These are phyloP conservation scores for Takashimella koratensis DNA, from an alignment of 1,284 basidiomycete genomes.

Conservation along the genomic window DNA sequence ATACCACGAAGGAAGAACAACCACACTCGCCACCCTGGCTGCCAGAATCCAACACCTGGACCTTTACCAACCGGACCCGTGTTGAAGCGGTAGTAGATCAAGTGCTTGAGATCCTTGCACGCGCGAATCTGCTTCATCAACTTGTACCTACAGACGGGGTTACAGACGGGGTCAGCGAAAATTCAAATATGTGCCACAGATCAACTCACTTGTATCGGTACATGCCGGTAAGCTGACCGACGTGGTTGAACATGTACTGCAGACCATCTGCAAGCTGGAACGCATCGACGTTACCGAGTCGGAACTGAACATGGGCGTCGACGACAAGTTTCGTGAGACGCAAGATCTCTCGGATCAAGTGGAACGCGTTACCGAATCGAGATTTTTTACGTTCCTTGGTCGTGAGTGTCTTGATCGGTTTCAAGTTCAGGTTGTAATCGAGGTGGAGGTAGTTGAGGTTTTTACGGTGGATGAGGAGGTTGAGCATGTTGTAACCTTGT, in stretches of 20 bases:
- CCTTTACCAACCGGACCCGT: constrained; percentile 99
- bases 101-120: constrained; percentile 98
- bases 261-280: constrained; percentile 99
- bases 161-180: background rate
- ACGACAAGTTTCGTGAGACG: constrained; percentile 97
- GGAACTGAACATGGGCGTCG: constrained; percentile 97
- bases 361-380: constrained; percentile 97
- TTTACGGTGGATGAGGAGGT: constrained; percentile 98
- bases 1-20: constrained; percentile 99
- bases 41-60: constrained; percentile 99
- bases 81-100: constrained; percentile 79
- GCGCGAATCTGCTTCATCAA: constrained; percentile 99
- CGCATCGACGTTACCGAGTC: constrained; percentile 96
- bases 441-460: constrained; percentile 81
- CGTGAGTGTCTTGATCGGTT: constrained; percentile 97
- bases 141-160: constrained; percentile 60
- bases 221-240: constrained; percentile 97
- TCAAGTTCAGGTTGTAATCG: constrained; percentile 56
- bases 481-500: constrained; percentile 99
- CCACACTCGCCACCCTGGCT: constrained; percentile 99
- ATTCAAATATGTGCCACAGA: too few relatives aligned
- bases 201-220: constrained; percentile 72
- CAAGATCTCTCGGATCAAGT: constrained; percentile 94
- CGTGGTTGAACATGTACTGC: constrained; percentile 96
- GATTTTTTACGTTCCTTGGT: constrained; percentile 99